These are phyloP conservation scores for Venturia effusa DNA, from an alignment of 2,329 filamentous ascomycete species.

Conservation along the genomic window DNA sequence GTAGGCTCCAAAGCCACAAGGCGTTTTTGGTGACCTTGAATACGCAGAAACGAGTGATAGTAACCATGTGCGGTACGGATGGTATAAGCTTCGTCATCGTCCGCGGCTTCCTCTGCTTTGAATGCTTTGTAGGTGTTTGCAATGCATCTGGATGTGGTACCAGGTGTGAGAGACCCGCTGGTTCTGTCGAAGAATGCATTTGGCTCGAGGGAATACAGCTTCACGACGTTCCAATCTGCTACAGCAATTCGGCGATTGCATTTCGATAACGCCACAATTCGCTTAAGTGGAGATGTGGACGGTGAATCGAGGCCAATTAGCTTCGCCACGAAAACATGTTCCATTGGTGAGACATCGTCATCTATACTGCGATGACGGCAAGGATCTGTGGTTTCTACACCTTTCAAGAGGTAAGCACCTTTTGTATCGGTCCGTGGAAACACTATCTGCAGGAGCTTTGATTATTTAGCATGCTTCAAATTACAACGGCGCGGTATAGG, in stretches of 20 bases:
- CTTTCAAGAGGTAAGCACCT: constrained; percentile 7
- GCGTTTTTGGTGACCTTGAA: constrained; percentile 3
- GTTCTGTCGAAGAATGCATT: constrained; percentile 1
- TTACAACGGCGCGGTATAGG: neutral
- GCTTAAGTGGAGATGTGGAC: neutral
- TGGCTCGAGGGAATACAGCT: constrained; percentile 2
- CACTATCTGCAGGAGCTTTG: constrained; percentile 5
- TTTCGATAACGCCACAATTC: neutral
- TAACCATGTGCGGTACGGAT: constrained; percentile 7
- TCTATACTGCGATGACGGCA: neutral
- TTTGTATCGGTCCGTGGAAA: neutral
- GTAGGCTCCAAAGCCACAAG: constrained; percentile 9
- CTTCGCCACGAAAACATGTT: constrained; percentile 8
- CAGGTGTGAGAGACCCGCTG: neutral
- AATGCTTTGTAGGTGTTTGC: neutral
- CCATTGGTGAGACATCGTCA: neutral
- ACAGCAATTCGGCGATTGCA: constrained; percentile 6
- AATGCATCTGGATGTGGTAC: neutral
- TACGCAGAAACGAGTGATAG: constrained; percentile 4
- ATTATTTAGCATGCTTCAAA: too few species aligned
- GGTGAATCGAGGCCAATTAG: neutral
- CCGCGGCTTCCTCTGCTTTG: constrained; percentile 1
- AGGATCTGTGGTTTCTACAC: neutral
- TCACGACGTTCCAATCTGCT: constrained; percentile 9
- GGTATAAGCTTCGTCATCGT: constrained; percentile 8